phyloP scores from a whole-genome alignment of 371 early-diverging fungal genomes.

The Batkoa obscura region DNA sequence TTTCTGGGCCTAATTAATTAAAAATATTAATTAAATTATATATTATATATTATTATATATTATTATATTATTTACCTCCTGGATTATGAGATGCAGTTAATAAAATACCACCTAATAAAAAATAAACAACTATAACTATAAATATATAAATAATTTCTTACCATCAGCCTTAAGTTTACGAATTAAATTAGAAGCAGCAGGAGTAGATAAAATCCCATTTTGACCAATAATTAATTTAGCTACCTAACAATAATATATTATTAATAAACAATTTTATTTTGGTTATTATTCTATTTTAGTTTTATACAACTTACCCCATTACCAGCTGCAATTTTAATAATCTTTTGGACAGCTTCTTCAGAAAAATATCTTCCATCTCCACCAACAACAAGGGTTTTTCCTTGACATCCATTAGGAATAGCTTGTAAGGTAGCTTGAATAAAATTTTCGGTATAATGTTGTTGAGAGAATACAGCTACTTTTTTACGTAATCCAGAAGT shows the following conservation, averaged over 20 bases:
- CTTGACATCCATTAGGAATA: constrained; percentile 58
- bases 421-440: constrained; percentile 65
- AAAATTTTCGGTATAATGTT: constrained; percentile 90
- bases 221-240: constrained; percentile 76
- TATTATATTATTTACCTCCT: constrained; percentile 33
- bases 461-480: constrained; percentile 86
- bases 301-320: constrained; percentile 42
- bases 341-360: constrained; percentile 70
- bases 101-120: constrained; percentile 58
- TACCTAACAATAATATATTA: constrained; percentile 24
- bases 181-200: constrained; percentile 90
- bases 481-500: constrained; percentile 91
- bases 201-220: constrained; percentile 88
- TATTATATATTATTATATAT: background rate
- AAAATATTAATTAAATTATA: background rate
- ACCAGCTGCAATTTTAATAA: constrained; percentile 68
- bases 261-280: background rate
- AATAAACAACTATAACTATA: background rate
- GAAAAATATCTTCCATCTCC: constrained; percentile 91
- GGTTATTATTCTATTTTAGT: background rate
- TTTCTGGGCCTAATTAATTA: constrained; percentile 43
- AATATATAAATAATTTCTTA: constrained; percentile 8
- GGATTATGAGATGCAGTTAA: constrained; percentile 96
- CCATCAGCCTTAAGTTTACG: constrained; percentile 68
- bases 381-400: constrained; percentile 79